These are phyloP conservation scores for Nothophytophthora sp. DNA, from an alignment of 352 stramenopile species.

Conservation along the genomic window DNA sequence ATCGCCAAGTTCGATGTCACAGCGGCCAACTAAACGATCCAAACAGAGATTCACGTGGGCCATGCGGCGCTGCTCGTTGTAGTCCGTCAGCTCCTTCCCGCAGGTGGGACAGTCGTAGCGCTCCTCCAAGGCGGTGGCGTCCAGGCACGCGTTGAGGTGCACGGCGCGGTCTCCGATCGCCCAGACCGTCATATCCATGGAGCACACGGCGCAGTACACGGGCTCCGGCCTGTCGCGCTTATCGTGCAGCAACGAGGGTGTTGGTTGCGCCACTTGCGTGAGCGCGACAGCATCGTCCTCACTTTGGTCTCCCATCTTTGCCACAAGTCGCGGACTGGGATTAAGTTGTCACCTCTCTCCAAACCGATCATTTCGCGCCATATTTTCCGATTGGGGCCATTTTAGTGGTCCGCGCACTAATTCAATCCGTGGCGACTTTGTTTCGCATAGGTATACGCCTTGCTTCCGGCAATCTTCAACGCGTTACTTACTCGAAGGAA, in stretches of 20 bases:
- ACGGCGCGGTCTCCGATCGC: slow-evolving; percentile 45
- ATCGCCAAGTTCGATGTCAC: background rate
- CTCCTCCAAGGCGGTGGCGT: slow-evolving; percentile 26
- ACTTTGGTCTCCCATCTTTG: background rate
- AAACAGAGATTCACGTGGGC: slow-evolving; percentile 77
- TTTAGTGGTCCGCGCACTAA: too few relatives aligned
- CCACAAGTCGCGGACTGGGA: background rate
- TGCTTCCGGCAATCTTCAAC: too few relatives aligned
- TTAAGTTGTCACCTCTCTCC: background rate
- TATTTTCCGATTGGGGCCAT: too few relatives aligned
- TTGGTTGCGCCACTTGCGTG: slow-evolving; percentile 26
- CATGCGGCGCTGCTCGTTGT: slow-evolving; percentile 60
- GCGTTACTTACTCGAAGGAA: too few relatives aligned
- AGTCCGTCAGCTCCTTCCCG: slow-evolving; percentile 55
- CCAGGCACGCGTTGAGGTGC: slow-evolving; percentile 82
- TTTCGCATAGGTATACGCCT: too few relatives aligned
- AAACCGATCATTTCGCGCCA: too few relatives aligned
- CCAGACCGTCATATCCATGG: slow-evolving; percentile 56
- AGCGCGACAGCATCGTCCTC: slow-evolving; percentile 16
- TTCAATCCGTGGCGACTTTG: too few relatives aligned
- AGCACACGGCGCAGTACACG: slow-evolving; percentile 59
- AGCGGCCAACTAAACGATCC: slow-evolving; percentile 19
- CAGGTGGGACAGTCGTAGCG: slow-evolving; percentile 61
- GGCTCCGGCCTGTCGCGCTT: too few relatives aligned
- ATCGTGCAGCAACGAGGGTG: too few relatives aligned